Evolutionary conservation across 2,329 filamentous ascomycete species (phyloP).

Genomic region (Phaeomoniella chlamydospora): DNA sequence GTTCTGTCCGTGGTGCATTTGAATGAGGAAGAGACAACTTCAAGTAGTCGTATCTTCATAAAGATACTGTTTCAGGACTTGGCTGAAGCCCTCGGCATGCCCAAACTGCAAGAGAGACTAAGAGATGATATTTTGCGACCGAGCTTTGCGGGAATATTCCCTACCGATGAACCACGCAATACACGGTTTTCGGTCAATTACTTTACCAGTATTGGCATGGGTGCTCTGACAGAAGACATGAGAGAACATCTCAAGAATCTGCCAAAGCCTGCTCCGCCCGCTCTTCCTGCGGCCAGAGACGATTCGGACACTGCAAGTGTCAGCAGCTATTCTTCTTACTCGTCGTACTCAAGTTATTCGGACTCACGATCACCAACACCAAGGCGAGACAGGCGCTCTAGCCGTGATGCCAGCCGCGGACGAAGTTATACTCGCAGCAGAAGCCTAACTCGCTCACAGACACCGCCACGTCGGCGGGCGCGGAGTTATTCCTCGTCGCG

Average conservation of each 20-base stretch:
- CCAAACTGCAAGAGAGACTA: constrained; percentile 61
- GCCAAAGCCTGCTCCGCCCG: constrained; percentile 65
- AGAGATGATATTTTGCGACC: constrained; percentile 65
- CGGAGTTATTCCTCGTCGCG: constrained; percentile 3
- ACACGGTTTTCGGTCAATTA: constrained; percentile 98
- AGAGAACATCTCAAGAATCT: constrained; percentile 79
- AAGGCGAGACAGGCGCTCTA: constrained; percentile 2
- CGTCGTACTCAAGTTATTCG: constrained; percentile 42
- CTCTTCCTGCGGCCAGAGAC: constrained; percentile 27
- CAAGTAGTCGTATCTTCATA: constrained; percentile 92
- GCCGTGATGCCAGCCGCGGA: constrained; percentile 4
- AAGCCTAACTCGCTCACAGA: constrained; percentile 10
- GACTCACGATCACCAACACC: constrained; percentile 10
- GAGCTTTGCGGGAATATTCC: constrained; percentile 75
- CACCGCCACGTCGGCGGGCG: constrained; percentile 3
- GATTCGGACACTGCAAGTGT: constrained; percentile 49
- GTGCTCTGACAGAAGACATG: constrained; percentile 86
- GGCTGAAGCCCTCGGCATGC: constrained; percentile 71
- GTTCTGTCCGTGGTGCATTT: constrained; percentile 71
- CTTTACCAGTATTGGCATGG: constrained; percentile 97
- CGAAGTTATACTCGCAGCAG: constrained; percentile 7
- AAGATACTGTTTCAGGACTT: constrained; percentile 95
- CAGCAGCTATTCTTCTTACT: constrained; percentile 59
- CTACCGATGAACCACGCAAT: constrained; percentile 74
- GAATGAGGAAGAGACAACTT: constrained; percentile 94